phyloP scores from a whole-genome alignment of 1,284 basidiomycete genomes.

The Irpex sp. region DNA sequence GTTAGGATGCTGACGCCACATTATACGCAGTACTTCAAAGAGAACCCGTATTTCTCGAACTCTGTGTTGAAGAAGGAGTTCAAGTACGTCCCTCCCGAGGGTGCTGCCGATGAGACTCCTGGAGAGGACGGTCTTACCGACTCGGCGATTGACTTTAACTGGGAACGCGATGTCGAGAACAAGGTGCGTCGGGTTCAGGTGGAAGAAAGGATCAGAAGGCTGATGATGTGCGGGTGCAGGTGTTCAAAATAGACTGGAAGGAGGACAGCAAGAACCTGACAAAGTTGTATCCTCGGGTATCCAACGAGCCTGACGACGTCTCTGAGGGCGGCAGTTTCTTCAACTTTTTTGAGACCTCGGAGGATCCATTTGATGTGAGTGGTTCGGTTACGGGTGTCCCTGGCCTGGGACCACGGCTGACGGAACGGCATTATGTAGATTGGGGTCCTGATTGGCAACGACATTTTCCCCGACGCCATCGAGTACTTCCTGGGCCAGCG shows the following conservation, averaged over 20 bases:
- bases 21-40: conserved; percentile 63
- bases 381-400: conserved; percentile 3
- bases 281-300: conserved; percentile 70
- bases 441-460: conserved; percentile 68
- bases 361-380: conserved; percentile 68
- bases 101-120: conserved; percentile 49
- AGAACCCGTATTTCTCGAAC: conserved; percentile 79
- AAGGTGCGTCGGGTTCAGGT: conserved; percentile 41
- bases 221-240: conserved; percentile 44
- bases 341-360: conserved; percentile 74
- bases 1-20: not conserved
- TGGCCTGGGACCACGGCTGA: conserved; percentile 8
- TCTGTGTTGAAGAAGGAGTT: conserved; percentile 75
- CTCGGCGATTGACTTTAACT: conserved; percentile 73
- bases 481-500: conserved; percentile 72
- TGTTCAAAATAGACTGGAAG: conserved; percentile 78
- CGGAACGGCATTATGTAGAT: conserved; percentile 43
- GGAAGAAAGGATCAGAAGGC: not conserved
- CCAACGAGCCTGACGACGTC: conserved; percentile 53
- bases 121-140: conserved; percentile 72
- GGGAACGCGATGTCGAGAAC: conserved; percentile 66
- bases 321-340: conserved; percentile 82
- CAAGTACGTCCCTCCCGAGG: conserved; percentile 59
- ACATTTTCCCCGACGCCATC: conserved; percentile 74
- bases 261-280: conserved; percentile 71